phyloP scores from a whole-genome alignment of 2,329 filamentous ascomycete species.

The Decorospora gaudefroyi region DNA sequence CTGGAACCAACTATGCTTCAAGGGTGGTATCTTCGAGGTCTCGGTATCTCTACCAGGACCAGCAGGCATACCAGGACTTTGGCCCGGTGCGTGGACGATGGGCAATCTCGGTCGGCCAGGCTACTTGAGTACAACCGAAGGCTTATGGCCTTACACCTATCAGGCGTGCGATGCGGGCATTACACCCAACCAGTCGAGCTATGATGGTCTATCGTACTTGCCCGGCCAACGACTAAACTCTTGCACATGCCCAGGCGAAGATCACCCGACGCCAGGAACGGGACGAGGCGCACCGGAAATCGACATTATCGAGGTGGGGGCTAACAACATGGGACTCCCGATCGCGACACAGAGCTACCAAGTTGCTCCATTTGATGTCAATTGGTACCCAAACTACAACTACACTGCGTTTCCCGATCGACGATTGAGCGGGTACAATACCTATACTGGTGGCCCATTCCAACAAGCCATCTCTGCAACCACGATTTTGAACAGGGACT shows the following conservation, averaged over 20 bases:
- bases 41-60: conserved; percentile 59
- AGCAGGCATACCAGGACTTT: conserved; percentile 55
- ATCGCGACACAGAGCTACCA: conserved; percentile 57
- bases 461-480: conserved; percentile 62
- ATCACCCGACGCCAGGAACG: conserved; percentile 54
- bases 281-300: conserved; percentile 57
- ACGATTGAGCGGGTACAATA: conserved; percentile 55
- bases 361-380: conserved; percentile 57
- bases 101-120: conserved; percentile 60
- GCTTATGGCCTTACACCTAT: conserved; percentile 61
- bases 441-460: conserved; percentile 59
- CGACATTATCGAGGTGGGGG: conserved; percentile 55
- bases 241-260: conserved; percentile 53
- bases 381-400: conserved; percentile 58
- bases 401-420: conserved; percentile 58
- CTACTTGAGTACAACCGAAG: conserved; percentile 58
- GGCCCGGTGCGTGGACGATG: conserved; percentile 61
- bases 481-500: conserved; percentile 59
- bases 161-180: conserved; percentile 57
- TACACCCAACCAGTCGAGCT: conserved; percentile 55
- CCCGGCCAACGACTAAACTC: conserved; percentile 54
- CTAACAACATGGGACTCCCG: conserved; percentile 45
- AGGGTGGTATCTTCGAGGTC: conserved; percentile 59
- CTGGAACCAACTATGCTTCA: conserved; percentile 61
- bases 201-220: conserved; percentile 50